Evolutionary conservation across 768 basidiomycete species (phyloP).

Genomic region (Rossbeevera mucosa): DNA sequence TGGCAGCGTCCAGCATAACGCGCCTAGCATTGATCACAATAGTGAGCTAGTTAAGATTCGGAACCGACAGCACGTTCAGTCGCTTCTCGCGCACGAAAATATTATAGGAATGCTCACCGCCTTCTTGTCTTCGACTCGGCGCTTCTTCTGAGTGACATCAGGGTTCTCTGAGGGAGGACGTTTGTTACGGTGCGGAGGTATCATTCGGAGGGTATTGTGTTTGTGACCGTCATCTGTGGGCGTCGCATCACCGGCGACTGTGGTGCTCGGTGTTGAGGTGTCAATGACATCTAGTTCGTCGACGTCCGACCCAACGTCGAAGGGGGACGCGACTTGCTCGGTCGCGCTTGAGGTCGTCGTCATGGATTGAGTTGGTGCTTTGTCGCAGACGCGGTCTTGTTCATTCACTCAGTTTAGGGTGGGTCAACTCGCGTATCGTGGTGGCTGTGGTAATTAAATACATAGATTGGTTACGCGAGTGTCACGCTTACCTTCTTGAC

Average conservation of each 20-base stretch:
- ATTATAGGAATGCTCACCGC: slow-evolving; percentile 27
- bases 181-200: slow-evolving; percentile 14
- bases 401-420: slow-evolving; percentile 16
- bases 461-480: background rate
- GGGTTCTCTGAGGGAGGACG: slow-evolving; percentile 13
- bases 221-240: slow-evolving; percentile 12
- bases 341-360: background rate
- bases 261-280: slow-evolving; percentile 26
- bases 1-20: slow-evolving; percentile 36
- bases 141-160: slow-evolving; percentile 22
- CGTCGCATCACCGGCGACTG: slow-evolving; percentile 26
- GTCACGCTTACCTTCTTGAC: background rate
- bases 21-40: slow-evolving; percentile 35
- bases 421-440: slow-evolving; percentile 21
- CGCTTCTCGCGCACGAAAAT: background rate
- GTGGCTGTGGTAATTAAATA: slow-evolving; percentile 13
- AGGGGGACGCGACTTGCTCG: slow-evolving; percentile 11
- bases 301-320: slow-evolving; percentile 9
- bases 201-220: slow-evolving; percentile 3
- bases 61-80: background rate
- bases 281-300: slow-evolving; percentile 31
- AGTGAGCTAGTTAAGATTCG: slow-evolving; percentile 34
- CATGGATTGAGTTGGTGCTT: background rate
- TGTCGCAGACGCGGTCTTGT: background rate
- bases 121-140: slow-evolving; percentile 36